Evolutionary conservation across 192 early-diverging fungal species (phyloP).

Genomic region (Entomortierella beljakovae): DNA sequence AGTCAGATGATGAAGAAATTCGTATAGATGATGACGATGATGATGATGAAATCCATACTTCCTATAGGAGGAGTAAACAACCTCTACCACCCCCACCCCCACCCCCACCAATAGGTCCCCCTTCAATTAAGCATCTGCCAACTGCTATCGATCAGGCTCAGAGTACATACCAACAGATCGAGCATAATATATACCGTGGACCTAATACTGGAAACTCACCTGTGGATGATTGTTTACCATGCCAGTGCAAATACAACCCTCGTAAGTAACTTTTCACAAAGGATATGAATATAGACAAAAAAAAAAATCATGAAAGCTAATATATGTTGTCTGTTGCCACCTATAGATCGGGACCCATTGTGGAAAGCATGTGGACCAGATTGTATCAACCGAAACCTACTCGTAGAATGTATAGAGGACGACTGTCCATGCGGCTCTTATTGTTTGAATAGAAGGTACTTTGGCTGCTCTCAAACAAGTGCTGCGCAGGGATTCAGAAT

Average conservation of each 20-base stretch:
- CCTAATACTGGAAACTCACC: slow-evolving; percentile 75
- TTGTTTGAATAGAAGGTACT: slow-evolving; percentile 88
- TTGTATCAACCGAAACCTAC: slow-evolving; percentile 94
- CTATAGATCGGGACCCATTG: slow-evolving; percentile 56
- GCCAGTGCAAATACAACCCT: slow-evolving; percentile 81
- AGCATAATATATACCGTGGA: slow-evolving; percentile 76
- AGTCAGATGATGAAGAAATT: slow-evolving; percentile 49
- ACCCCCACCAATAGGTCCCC: slow-evolving; percentile 47
- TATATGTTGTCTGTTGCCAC: no score
- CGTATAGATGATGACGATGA: slow-evolving; percentile 32
- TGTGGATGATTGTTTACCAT: slow-evolving; percentile 79
- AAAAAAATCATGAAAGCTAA: no score
- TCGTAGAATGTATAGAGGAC: slow-evolving; percentile 91
- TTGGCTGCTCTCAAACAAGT: background rate
- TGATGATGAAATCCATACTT: slow-evolving; percentile 5
- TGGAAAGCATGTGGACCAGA: slow-evolving; percentile 88
- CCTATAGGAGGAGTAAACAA: slow-evolving; percentile 3
- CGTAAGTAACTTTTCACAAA: slow-evolving; percentile 49
- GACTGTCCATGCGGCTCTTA: slow-evolving; percentile 89
- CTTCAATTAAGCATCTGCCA: slow-evolving; percentile 47
- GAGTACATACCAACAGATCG: slow-evolving; percentile 74
- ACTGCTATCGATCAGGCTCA: slow-evolving; percentile 63
- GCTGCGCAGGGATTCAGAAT: background rate
- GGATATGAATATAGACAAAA: no score
- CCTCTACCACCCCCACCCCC: slow-evolving; percentile 31